Percentiles rank a stretch among this genome's conserved stretches.
These are phyloP conservation scores for Rhizophora apiculata DNA, from an alignment of 345 rosid genomes.

Conservation along the genomic window DNA sequence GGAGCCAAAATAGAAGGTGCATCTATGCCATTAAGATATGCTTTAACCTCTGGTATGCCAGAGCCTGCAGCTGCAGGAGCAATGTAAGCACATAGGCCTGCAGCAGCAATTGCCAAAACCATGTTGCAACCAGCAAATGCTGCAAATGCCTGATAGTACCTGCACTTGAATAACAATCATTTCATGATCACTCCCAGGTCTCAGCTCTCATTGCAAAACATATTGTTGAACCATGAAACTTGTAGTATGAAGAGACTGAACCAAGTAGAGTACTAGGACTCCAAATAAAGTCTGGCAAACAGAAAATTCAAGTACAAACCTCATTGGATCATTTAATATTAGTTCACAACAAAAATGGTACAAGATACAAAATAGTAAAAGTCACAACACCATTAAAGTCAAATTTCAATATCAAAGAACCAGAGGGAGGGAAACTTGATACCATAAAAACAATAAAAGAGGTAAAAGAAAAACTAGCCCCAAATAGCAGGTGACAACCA, in stretches of 20 bases:
- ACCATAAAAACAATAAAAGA: too few species aligned
- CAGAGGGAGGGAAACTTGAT: too few species aligned
- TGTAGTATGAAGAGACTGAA: not conserved
- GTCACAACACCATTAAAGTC: too few species aligned
- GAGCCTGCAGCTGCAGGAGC: constrained; percentile 98
- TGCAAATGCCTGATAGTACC: constrained; percentile 64
- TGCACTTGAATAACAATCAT: constrained; percentile 36
- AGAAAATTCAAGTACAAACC: not conserved
- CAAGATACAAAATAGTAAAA: too few species aligned
- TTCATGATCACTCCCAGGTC: constrained; percentile 6
- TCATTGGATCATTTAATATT: not conserved
- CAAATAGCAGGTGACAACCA: not conserved
- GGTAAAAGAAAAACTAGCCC: too few species aligned
- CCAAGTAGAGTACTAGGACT: not conserved
- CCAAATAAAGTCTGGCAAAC: not conserved
- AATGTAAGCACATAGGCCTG: constrained; percentile 69
- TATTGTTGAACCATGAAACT: not conserved
- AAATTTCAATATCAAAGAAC: too few species aligned
- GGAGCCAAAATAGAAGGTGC: constrained; percentile 88
- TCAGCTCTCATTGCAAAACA: not conserved
- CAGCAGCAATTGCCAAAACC: constrained; percentile 63
- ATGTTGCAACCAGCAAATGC: constrained; percentile 61
- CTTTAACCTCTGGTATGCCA: constrained; percentile 95
- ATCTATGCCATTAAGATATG: constrained; percentile 91
- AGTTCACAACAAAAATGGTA: too few species aligned